Evolutionary conservation across 1,139 yeast species (phyloP).

Genomic region (Sugiyamaella sp.): DNA sequence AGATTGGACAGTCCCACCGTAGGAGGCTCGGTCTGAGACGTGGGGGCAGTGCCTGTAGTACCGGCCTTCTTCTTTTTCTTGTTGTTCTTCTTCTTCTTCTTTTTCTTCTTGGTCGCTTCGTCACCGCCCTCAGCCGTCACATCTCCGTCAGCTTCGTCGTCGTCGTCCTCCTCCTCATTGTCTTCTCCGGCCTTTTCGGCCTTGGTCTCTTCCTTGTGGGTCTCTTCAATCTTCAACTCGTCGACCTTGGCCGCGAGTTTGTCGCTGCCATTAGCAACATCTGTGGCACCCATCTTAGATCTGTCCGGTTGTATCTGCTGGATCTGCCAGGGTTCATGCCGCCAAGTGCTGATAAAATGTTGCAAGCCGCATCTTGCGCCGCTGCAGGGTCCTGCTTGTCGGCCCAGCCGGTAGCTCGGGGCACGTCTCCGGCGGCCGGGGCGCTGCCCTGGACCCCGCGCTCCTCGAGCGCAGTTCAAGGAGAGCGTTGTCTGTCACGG

Average conservation of each 20-base stretch:
- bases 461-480: no score
- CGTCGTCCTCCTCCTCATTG: conserved; percentile 27
- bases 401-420: no score
- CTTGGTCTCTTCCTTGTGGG: neutral
- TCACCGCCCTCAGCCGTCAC: conserved; percentile 28
- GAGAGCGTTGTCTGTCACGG: no score
- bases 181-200: conserved; percentile 6
- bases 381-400: no score
- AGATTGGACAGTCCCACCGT: conserved; percentile 57
- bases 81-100: conserved; percentile 55
- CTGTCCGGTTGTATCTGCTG: no score
- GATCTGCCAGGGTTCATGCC: no score
- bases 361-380: neutral
- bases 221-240: conserved; percentile 19
- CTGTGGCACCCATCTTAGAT: conserved; percentile 13
- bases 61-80: conserved; percentile 38
- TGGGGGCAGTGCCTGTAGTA: conserved; percentile 18
- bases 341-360: no score
- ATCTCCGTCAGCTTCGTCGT: conserved; percentile 29
- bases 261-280: conserved; percentile 5
- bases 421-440: neutral
- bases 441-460: neutral
- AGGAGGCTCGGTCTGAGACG: conserved; percentile 52
- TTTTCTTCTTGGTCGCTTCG: conserved; percentile 43
- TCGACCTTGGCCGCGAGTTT: conserved; percentile 25